Base-by-base conservation (phyloP, 305 asterid genomes). In the Solanum aculeatissimum region DNA sequence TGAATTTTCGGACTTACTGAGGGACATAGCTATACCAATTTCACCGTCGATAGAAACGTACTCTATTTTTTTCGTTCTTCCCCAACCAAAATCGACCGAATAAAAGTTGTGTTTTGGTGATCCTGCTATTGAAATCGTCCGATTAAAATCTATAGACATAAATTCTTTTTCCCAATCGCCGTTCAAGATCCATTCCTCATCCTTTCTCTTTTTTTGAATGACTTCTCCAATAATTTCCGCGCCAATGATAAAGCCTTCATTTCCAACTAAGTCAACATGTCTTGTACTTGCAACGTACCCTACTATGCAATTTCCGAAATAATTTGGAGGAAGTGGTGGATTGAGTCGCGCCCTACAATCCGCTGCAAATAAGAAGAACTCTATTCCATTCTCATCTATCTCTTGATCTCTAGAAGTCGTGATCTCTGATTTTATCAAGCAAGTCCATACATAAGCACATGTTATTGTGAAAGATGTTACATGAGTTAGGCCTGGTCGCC, bases 21-120 rank as follows among this genome's bases (percentile, higher is more conserved):
- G 79, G 35, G 86, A 62, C 23, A 84, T 42, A 1, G 54, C 9
- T 7, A 29, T 10, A 14, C 70, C 21, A 0, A 18, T 18, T 27
- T 62, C 83, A 62, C 8, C 12, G 1, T 62, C 38, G 13, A 77
- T 84, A 6, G 86, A 84, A 80, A 86, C 58, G 1, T 68, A 72
- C 69, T 92, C 95, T 23, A 86, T 25, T 83, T 91, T 92, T 45
- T 51, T 75, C 12, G 89, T 87, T 72, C 60, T 88, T 23, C 93
- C 93, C 89, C 87, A 91, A 32, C 93, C 91, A 13, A 88, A 91
- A 85, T 92, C 92, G 0, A 80, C 69, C 5, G 43, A 35, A 14
- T 60, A 83, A 55, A 90, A 54, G 27, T 90, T 91, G 32, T 88
- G 84, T 51, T 84, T 90, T 0, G 94, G 93, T 1, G 92, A 90